Conservation (phyloP, 2,329 filamentous ascomycete species). For the Sarocladium kiliense region DNA sequence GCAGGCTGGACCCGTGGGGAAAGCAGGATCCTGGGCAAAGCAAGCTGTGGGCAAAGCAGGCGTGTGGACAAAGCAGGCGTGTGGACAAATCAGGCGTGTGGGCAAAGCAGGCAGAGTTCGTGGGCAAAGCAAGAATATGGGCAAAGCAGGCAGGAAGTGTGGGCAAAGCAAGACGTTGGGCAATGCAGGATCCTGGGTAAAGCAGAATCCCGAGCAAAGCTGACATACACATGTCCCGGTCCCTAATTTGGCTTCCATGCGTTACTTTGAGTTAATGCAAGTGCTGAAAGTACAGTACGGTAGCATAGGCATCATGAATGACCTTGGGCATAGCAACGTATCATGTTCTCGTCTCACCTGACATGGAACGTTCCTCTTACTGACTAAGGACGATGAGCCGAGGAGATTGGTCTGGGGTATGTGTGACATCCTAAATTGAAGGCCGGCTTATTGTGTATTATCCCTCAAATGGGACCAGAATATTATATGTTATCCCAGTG, state of each 20-base stretch:
- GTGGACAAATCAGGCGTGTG: not conserved
- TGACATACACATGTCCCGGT: slow-evolving; percentile 1
- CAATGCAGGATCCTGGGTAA: not conserved
- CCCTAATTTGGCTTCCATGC: slow-evolving; percentile 2
- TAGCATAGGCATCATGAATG: not conserved
- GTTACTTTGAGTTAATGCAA: too few species aligned
- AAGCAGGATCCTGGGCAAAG: not conserved
- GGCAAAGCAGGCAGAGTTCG: not conserved
- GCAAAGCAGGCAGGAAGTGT: not conserved
- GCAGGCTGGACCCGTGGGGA: not conserved
- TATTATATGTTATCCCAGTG: too few species aligned
- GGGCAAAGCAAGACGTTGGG: not conserved
- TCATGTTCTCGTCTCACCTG: not conserved
- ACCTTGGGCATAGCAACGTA: not conserved
- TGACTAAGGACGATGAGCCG: too few species aligned
- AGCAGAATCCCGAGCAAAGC: not conserved
- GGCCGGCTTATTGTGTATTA: too few species aligned
- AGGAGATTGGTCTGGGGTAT: too few species aligned
- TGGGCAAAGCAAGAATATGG: too few species aligned
- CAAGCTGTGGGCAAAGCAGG: not conserved
- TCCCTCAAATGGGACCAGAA: too few species aligned
- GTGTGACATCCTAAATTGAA: too few species aligned
- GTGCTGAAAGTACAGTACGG: too few species aligned
- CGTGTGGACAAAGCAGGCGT: not conserved
- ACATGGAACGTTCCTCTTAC: too few species aligned